Conservation (phyloP, 2,329 filamentous ascomycete genomes). For the Magnaporthiopsis rhizophila region DNA sequence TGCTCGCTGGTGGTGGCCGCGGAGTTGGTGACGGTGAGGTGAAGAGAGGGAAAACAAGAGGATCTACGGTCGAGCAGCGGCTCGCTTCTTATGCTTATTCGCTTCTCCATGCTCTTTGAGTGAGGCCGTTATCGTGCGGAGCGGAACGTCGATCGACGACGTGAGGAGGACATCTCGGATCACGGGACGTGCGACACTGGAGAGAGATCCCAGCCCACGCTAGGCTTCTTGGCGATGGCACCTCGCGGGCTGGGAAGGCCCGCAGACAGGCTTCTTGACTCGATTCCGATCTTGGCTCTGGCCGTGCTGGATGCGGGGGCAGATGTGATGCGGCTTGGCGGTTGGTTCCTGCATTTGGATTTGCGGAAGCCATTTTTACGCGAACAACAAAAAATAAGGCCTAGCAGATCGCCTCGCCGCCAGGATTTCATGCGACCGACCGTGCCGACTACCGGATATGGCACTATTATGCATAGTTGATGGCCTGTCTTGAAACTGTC, state of each 20-base stretch:
- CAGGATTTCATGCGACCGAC: too few relatives aligned
- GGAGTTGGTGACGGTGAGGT: too few relatives aligned
- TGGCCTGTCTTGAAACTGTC: not conserved
- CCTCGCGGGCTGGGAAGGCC: not conserved
- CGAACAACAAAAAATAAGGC: not conserved
- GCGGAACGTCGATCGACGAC: too few relatives aligned
- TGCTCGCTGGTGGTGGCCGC: too few relatives aligned
- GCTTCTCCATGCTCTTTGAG: not conserved
- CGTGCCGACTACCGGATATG: too few relatives aligned
- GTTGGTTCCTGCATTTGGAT: too few relatives aligned
- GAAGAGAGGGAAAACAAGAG: not conserved
- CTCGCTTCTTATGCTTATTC: not conserved
- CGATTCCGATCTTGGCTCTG: not conserved
- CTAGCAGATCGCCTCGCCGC: not conserved
- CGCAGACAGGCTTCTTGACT: not conserved
- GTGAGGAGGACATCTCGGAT: not conserved
- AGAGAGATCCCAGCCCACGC: not conserved
- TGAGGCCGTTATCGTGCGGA: too few relatives aligned
- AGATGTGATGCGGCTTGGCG: too few relatives aligned
- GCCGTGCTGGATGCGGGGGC: not conserved
- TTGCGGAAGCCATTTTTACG: too few relatives aligned
- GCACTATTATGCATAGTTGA: not conserved
- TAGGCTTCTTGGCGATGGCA: not conserved
- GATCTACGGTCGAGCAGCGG: not conserved
- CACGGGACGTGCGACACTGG: not conserved